These are phyloP conservation scores for Parafenestella ontariensis DNA, from an alignment of 2,329 filamentous ascomycete species.

Conservation along the genomic window DNA sequence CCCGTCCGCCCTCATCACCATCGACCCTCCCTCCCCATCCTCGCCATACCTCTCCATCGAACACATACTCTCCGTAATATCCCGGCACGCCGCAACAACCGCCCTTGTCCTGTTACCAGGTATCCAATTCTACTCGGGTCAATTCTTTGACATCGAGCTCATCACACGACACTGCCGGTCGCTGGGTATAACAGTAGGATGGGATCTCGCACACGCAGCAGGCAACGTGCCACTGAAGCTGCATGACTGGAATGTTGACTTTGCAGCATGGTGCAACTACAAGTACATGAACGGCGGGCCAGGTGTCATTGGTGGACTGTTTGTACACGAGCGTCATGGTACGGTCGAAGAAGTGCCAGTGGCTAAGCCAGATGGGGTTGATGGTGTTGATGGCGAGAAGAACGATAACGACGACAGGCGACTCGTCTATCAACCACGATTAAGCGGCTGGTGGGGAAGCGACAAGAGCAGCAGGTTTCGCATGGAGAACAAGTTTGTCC, in stretches of 20 bases:
- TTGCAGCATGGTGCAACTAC: constrained; percentile 92
- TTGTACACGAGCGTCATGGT: constrained; percentile 79
- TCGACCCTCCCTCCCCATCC: constrained; percentile 64
- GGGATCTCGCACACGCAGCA: constrained; percentile 87
- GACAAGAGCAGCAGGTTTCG: constrained; percentile 78
- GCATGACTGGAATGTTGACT: constrained; percentile 91
- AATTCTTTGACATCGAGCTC: constrained; percentile 80
- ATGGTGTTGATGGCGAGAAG: background rate
- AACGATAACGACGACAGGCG: constrained; percentile 31
- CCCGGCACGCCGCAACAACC: constrained; percentile 73
- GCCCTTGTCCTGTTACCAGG: constrained; percentile 83
- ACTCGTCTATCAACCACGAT: constrained; percentile 66
- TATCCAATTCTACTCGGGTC: constrained; percentile 91
- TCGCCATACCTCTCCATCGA: constrained; percentile 71
- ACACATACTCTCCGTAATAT: constrained; percentile 75
- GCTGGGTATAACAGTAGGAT: constrained; percentile 76
- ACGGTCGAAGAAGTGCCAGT: constrained; percentile 51
- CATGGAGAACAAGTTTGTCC: constrained; percentile 83
- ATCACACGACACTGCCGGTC: constrained; percentile 81
- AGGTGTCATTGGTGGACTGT: constrained; percentile 79
- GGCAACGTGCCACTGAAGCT: constrained; percentile 82
- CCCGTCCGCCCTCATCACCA: constrained; percentile 72
- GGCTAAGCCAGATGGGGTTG: background rate
- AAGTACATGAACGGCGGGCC: constrained; percentile 92
- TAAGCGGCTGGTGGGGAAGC: constrained; percentile 88